Percentiles rank a stretch among this genome's conserved stretches.
phyloP scores from a whole-genome alignment of 1,284 basidiomycete genomes.

The Hortiboletus rubellus region DNA sequence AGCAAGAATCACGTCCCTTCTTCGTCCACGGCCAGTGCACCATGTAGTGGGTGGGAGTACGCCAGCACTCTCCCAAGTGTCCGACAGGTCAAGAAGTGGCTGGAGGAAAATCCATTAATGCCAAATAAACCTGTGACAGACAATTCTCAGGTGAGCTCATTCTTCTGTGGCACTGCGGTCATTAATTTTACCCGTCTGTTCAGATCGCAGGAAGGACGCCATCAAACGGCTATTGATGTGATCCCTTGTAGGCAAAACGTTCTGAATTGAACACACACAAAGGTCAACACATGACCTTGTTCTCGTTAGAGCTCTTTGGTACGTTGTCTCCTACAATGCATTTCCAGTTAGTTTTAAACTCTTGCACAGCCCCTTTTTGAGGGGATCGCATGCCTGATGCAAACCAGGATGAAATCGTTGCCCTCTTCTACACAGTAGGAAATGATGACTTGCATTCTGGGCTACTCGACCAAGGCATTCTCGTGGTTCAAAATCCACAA shows the following conservation, averaged over 20 bases:
- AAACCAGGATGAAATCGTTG: slow-evolving; percentile 67
- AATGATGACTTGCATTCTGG: slow-evolving; percentile 39
- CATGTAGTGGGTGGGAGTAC: slow-evolving; percentile 73
- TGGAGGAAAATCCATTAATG: slow-evolving; percentile 35
- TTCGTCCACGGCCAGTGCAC: background rate
- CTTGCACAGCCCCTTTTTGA: slow-evolving; percentile 57
- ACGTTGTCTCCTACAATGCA: slow-evolving; percentile 18
- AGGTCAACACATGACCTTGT: slow-evolving; percentile 75
- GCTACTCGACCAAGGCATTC: slow-evolving; percentile 55
- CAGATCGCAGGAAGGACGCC: slow-evolving; percentile 83
- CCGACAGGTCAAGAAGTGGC: slow-evolving; percentile 53
- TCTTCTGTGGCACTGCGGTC: background rate
- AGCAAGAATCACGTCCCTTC: slow-evolving; percentile 10
- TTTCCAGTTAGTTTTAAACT: background rate
- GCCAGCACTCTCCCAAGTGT: slow-evolving; percentile 62
- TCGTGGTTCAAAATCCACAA: slow-evolving; percentile 52
- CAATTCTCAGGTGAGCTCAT: slow-evolving; percentile 53
- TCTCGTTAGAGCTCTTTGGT: slow-evolving; percentile 88
- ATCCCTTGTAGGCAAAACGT: slow-evolving; percentile 50
- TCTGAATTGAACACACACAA: slow-evolving; percentile 51
- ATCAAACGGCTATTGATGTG: slow-evolving; percentile 66
- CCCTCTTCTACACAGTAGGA: slow-evolving; percentile 69
- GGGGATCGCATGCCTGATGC: slow-evolving; percentile 70
- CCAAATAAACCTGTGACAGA: slow-evolving; percentile 19
- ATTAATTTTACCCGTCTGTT: background rate